A percentile compares a stretch with the other conserved stretches of the same genome.
phyloP scores from a whole-genome alignment of 805 yeast genomes.

The Metschnikowia kunwiensis region DNA sequence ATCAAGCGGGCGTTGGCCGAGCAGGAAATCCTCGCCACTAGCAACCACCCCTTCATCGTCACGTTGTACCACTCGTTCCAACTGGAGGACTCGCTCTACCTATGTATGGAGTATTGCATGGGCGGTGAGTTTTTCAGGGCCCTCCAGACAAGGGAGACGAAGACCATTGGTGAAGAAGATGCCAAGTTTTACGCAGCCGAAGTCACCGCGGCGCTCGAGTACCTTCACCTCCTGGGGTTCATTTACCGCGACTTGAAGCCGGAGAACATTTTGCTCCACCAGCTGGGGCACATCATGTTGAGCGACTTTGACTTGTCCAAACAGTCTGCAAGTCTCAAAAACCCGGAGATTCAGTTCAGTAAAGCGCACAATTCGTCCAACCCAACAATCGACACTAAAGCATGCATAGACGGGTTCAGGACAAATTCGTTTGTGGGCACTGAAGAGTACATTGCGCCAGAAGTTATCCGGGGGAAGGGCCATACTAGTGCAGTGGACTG shows the following conservation, averaged over 20 bases:
- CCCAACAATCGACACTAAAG: conserved; percentile 85
- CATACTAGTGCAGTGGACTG: conserved; percentile 98
- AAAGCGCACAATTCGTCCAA: conserved; percentile 35
- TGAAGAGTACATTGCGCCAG: conserved; percentile 98
- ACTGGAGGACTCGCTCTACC: conserved; percentile 82
- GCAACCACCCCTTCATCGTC: conserved; percentile 96
- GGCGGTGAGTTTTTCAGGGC: conserved; percentile 99
- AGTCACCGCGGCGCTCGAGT: conserved; percentile 95
- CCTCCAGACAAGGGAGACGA: conserved; percentile 81
- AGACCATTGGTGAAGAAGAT: conserved; percentile 81
- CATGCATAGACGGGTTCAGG: conserved; percentile 92
- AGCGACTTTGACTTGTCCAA: conserved; percentile 95
- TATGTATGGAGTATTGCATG: conserved; percentile 99
- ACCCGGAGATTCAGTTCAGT: conserved; percentile 61
- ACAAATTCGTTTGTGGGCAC: conserved; percentile 99
- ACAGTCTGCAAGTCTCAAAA: conserved; percentile 73
- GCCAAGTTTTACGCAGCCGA: conserved; percentile 95
- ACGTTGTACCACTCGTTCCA: conserved; percentile 94
- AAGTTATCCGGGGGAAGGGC: conserved; percentile 94
- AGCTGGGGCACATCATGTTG: conserved; percentile 97
- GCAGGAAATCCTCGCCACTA: conserved; percentile 92
- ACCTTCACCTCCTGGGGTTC: conserved; percentile 93
- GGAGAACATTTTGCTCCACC: conserved; percentile 89
- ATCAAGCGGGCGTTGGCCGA: conserved; percentile 94
- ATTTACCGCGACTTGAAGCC: conserved; percentile 96